A percentile compares a stretch with the other conserved stretches of the same genome.
Evolutionary conservation across 2,329 filamentous ascomycete species (phyloP).

Genomic region (Xylariaceae sp.): DNA sequence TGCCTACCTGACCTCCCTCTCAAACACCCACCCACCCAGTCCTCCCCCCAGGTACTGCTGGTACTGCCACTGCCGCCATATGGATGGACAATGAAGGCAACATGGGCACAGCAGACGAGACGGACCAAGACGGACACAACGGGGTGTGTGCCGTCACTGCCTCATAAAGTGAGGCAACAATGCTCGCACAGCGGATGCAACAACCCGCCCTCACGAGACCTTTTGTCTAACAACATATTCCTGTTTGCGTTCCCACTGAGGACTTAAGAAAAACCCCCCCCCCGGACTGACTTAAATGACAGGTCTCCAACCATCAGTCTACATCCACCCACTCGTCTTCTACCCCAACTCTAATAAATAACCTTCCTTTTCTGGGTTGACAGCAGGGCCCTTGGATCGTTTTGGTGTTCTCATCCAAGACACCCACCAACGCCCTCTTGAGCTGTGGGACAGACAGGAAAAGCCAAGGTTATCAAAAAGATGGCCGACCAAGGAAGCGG

Average conservation of each 20-base stretch:
- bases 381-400: too few relatives aligned
- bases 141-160: slow-evolving; percentile 13
- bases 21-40: background rate
- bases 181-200: slow-evolving; percentile 19
- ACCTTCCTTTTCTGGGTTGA: too few relatives aligned
- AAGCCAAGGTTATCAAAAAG: too few relatives aligned
- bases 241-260: slow-evolving; percentile 16
- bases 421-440: too few relatives aligned
- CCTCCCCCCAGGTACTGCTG: too few relatives aligned
- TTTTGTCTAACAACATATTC: slow-evolving; percentile 16
- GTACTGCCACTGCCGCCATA: too few relatives aligned
- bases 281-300: slow-evolving; percentile 11
- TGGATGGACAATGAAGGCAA: too few relatives aligned
- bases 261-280: background rate
- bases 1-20: too few relatives aligned
- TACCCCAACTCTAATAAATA: too few relatives aligned
- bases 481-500: slow-evolving; percentile 32
- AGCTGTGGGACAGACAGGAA: background rate
- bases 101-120: too few relatives aligned
- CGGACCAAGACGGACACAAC: too few relatives aligned
- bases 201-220: slow-evolving; percentile 18
- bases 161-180: slow-evolving; percentile 15
- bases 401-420: too few relatives aligned
- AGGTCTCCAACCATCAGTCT: slow-evolving; percentile 3
- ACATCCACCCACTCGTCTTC: slow-evolving; percentile 1